Conservation (phyloP, 139 green algal species). For the Coelastrella sp. region DNA sequence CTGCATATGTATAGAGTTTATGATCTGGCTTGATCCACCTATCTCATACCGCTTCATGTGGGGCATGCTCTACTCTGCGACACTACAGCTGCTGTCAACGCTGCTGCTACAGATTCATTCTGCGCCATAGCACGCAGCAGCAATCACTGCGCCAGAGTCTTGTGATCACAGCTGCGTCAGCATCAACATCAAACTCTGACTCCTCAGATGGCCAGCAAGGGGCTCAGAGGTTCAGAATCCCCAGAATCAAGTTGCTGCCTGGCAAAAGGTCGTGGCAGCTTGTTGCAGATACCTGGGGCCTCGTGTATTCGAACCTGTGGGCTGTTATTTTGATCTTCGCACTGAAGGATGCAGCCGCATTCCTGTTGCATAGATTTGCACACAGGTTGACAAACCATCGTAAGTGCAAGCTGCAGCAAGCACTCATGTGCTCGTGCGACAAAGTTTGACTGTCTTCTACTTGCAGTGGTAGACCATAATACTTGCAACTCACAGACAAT, state of each 20-base stretch:
- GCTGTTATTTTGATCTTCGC: conserved; percentile 54
- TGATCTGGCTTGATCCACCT: no score
- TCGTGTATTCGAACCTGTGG: conserved; percentile 54
- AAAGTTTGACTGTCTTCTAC: no score
- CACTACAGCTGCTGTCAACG: not conserved
- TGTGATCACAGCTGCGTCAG: not conserved
- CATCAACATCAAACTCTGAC: not conserved
- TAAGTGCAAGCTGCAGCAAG: conserved; percentile 18
- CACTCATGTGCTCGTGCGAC: no score
- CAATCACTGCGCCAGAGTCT: not conserved
- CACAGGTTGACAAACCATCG: conserved; percentile 65
- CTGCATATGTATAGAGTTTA: no score
- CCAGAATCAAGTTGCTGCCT: conserved; percentile 4
- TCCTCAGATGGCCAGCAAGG: not conserved
- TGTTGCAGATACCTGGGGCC: not conserved
- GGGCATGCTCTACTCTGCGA: no score
- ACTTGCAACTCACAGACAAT: no score
- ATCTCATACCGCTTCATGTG: no score
- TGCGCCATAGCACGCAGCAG: not conserved
- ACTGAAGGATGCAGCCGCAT: conserved; percentile 53
- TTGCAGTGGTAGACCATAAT: no score
- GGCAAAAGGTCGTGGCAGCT: not conserved
- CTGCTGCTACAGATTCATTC: not conserved
- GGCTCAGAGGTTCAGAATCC: not conserved
- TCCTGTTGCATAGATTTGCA: conserved; percentile 60